These are phyloP conservation scores for Cochlearia excelsa DNA, from an alignment of 345 rosid genomes.

Conservation along the genomic window DNA sequence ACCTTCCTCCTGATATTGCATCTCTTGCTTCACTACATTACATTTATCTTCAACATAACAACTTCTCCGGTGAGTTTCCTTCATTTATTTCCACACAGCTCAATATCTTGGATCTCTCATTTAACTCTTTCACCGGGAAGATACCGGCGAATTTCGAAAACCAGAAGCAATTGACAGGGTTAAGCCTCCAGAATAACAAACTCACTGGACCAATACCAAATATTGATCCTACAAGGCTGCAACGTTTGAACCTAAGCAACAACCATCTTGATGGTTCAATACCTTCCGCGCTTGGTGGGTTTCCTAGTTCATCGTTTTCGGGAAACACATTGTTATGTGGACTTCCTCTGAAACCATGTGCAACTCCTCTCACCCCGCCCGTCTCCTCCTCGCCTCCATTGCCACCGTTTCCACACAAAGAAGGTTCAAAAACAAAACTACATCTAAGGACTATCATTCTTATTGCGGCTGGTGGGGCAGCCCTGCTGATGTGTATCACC, in stretches of 20 bases:
- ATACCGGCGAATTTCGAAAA: conserved; percentile 52
- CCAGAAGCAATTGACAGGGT: conserved; percentile 44
- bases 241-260: conserved; percentile 62
- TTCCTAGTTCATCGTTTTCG: conserved; percentile 64
- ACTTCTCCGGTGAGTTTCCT: conserved; percentile 75
- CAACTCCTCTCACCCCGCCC: conserved; percentile 43
- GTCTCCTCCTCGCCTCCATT: conserved; percentile 40
- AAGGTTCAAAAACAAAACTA: conserved; percentile 46
- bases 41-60: conserved; percentile 69
- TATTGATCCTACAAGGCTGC: conserved; percentile 42
- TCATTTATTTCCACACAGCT: conserved; percentile 41
- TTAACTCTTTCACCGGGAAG: conserved; percentile 55
- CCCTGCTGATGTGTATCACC: conserved; percentile 37
- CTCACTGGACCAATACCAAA: conserved; percentile 61
- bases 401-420: conserved; percentile 41
- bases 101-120: conserved; percentile 60
- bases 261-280: conserved; percentile 71
- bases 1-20: conserved; percentile 67
- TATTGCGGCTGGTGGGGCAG: conserved; percentile 61
- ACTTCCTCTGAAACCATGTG: conserved; percentile 54
- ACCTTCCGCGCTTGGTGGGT: conserved; percentile 56
- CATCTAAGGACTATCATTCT: conserved; percentile 57
- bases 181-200: conserved; percentile 57
- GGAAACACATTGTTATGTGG: conserved; percentile 72
- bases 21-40: conserved; percentile 55